Conservation (phyloP, 805 yeast genomes). For the Lipomyces yamanashiensis region DNA sequence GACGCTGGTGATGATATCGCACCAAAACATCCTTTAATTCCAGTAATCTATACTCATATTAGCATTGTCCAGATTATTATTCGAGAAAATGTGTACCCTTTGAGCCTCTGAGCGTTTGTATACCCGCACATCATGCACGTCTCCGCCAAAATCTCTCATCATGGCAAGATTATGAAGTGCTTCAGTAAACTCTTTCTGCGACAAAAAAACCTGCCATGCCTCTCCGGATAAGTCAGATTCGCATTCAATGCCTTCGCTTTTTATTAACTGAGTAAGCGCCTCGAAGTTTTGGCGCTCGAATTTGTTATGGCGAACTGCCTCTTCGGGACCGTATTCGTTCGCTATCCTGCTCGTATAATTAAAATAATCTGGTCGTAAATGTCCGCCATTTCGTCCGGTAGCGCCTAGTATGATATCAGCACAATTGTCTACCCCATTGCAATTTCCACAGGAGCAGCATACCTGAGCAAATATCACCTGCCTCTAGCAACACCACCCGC, state of each 20-base stretch:
- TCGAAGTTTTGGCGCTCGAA: constrained; percentile 49
- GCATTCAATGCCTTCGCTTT: constrained; percentile 48
- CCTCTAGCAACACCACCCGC: constrained; percentile 49
- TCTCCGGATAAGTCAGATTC: constrained; percentile 47
- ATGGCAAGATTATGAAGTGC: constrained; percentile 25
- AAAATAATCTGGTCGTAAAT: constrained; percentile 48
- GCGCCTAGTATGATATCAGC: constrained; percentile 42
- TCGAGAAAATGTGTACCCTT: constrained; percentile 3
- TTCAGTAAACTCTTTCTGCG: constrained; percentile 28
- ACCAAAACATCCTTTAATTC: constrained; percentile 43
- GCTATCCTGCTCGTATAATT: constrained; percentile 13
- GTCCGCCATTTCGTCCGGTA: constrained; percentile 58
- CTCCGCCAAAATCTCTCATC: constrained; percentile 32
- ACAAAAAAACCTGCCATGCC: constrained; percentile 41
- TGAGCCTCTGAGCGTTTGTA: constrained; percentile 28
- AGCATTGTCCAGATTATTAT: background rate
- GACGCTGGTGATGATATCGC: constrained; percentile 51
- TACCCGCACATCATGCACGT: constrained; percentile 29
- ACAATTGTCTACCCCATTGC: background rate
- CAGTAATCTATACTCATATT: constrained; percentile 39
- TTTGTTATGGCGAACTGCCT: constrained; percentile 48
- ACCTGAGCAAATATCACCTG: constrained; percentile 50
- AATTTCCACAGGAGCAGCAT: background rate
- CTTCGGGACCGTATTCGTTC: constrained; percentile 39
- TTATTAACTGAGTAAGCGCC: constrained; percentile 46